phyloP scores from a whole-genome alignment of 1,284 basidiomycete genomes.

The Takashimella tepidaria region DNA sequence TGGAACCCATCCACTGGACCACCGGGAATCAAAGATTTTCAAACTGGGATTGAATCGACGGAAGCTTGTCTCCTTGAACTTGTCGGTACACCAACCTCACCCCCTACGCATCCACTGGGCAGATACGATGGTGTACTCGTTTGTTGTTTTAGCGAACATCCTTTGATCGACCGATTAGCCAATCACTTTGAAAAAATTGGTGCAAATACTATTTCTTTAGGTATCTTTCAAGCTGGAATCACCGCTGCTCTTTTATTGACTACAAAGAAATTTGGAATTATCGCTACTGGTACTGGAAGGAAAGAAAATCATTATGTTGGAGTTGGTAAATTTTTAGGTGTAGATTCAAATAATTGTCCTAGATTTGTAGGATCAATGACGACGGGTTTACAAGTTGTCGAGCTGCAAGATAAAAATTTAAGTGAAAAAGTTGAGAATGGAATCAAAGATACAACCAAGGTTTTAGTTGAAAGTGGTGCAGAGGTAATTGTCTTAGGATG shows the following conservation, averaged over 20 bases:
- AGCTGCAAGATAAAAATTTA: constrained; percentile 21
- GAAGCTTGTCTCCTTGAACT: constrained; percentile 20
- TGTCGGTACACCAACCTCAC: background rate
- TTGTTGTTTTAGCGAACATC: constrained; percentile 21
- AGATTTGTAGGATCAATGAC: constrained; percentile 19
- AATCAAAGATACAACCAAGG: constrained; percentile 19
- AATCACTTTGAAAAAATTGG: background rate
- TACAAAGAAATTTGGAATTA: constrained; percentile 15
- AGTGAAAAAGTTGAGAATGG: constrained; percentile 14
- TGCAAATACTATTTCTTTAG: constrained; percentile 7
- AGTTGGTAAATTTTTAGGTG: constrained; percentile 8
- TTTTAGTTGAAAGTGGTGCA: constrained; percentile 16
- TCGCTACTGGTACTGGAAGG: constrained; percentile 21
- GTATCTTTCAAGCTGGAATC: constrained; percentile 23
- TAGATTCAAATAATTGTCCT: constrained; percentile 2
- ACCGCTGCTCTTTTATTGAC: constrained; percentile 14
- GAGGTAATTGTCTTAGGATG: constrained; percentile 19
- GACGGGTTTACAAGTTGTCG: constrained; percentile 19
- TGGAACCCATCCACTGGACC: constrained; percentile 21
- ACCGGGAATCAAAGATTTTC: constrained; percentile 18
- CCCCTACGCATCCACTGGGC: background rate
- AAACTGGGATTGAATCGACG: constrained; percentile 13
- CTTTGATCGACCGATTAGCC: constrained; percentile 13
- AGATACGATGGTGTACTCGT: constrained; percentile 20
- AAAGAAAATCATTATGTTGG: constrained; percentile 14